Conservation (phyloP, 805 yeast species). For the Myxozyma mucilagina region DNA sequence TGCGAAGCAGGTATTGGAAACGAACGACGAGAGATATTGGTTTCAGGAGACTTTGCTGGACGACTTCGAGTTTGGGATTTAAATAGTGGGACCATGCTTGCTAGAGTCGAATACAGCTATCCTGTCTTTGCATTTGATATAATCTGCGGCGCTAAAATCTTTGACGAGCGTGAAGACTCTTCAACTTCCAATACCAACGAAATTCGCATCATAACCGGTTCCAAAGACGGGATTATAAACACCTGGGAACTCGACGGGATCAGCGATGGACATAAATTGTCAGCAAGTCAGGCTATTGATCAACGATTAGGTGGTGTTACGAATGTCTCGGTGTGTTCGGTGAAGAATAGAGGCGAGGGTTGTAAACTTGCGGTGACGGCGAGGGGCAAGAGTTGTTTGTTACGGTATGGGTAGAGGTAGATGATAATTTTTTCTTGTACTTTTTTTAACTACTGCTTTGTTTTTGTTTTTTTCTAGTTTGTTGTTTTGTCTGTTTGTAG, state of each 20-base stretch:
- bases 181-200: too few species aligned
- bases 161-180: background rate
- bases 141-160: background rate
- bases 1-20: background rate
- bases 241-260: slow-evolving; percentile 9
- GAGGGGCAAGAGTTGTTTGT: slow-evolving; percentile 12
- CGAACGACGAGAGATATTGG: slow-evolving; percentile 7
- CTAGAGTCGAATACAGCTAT: slow-evolving; percentile 20
- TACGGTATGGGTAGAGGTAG: slow-evolving; percentile 1
- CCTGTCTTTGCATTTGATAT: slow-evolving; percentile 26
- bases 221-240: slow-evolving; percentile 25
- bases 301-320: slow-evolving; percentile 24
- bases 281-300: slow-evolving; percentile 2
- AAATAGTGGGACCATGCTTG: slow-evolving; percentile 11
- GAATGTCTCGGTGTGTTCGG: slow-evolving; percentile 1
- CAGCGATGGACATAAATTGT: background rate
- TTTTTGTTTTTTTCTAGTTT: background rate
- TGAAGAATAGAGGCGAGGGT: background rate
- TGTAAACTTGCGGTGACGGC: slow-evolving; percentile 12
- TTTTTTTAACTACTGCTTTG: background rate
- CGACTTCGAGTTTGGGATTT: slow-evolving; percentile 26
- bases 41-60: slow-evolving; percentile 25
- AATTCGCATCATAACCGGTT: slow-evolving; percentile 20
- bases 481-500: too few species aligned
- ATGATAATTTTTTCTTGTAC: background rate